Conservation (phyloP, 148 eudicot genomes). For the Bassia scoparia region DNA sequence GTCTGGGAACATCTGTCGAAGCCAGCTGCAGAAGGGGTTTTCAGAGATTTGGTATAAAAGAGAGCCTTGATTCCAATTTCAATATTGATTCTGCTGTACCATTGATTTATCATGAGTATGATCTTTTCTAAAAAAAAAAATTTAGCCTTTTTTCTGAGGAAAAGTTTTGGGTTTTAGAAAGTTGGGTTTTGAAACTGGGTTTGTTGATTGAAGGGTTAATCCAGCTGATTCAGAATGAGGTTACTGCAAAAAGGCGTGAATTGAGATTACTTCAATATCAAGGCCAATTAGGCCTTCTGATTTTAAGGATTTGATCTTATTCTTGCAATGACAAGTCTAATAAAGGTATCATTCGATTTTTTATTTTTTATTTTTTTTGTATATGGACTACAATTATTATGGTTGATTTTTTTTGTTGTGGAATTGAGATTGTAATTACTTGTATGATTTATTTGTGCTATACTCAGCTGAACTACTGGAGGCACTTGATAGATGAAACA, state of each 20-base stretch:
- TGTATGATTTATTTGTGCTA: slow-evolving; percentile 1
- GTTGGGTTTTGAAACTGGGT: slow-evolving; percentile 2
- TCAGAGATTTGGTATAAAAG: slow-evolving; percentile 60
- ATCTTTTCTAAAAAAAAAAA: no score
- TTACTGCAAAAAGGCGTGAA: slow-evolving; percentile 81
- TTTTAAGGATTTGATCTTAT: slow-evolving; percentile 88
- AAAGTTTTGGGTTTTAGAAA: background rate
- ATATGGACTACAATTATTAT: no score
- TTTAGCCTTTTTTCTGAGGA: background rate
- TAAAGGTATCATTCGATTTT: no score
- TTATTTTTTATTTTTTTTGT: no score
- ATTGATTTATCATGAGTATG: slow-evolving; percentile 85
- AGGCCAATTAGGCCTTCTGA: slow-evolving; percentile 84
- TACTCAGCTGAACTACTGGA: slow-evolving; percentile 63
- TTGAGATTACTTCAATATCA: slow-evolving; percentile 79
- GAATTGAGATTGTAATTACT: background rate
- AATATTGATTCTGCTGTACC: slow-evolving; percentile 87
- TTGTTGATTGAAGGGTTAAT: slow-evolving; percentile 55
- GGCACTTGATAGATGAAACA: slow-evolving; percentile 71
- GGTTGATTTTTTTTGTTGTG: no score
- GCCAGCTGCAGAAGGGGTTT: slow-evolving; percentile 98
- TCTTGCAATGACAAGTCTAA: slow-evolving; percentile 93
- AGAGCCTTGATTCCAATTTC: slow-evolving; percentile 65
- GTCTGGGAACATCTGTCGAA: slow-evolving; percentile 90
- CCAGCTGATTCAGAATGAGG: slow-evolving; percentile 93